These are phyloP conservation scores for Rhizopus microsporus DNA, from an alignment of 371 early-diverging fungal genomes.

Conservation along the genomic window DNA sequence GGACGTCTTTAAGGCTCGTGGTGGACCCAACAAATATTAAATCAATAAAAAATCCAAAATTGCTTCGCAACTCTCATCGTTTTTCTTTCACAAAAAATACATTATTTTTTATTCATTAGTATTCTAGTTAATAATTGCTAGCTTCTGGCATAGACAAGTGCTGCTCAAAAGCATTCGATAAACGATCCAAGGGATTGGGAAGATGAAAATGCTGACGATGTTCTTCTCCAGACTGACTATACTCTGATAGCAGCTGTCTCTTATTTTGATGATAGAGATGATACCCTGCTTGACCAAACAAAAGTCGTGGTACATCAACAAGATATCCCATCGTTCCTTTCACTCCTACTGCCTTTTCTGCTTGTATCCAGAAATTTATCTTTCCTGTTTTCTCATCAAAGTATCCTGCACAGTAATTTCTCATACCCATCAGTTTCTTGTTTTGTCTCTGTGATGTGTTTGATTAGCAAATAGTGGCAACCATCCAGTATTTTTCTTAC, in stretches of 20 bases:
- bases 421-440: conserved; percentile 37
- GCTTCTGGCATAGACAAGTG: conserved; percentile 3
- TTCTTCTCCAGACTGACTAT: not conserved
- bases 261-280: conserved; percentile 30
- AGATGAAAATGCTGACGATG: not conserved
- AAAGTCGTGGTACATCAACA: conserved; percentile 40
- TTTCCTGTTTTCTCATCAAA: conserved; percentile 43
- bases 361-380: conserved; percentile 49
- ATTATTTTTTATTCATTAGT: too few species aligned
- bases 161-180: conserved; percentile 1
- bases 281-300: conserved; percentile 46
- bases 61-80: too few species aligned
- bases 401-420: conserved; percentile 41
- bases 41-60: too few species aligned
- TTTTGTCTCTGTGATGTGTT: conserved; percentile 22
- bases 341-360: conserved; percentile 42
- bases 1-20: too few species aligned
- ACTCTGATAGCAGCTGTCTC: conserved; percentile 5
- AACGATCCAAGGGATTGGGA: not conserved
- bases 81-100: too few species aligned
- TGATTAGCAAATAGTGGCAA: not conserved
- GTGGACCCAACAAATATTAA: too few species aligned
- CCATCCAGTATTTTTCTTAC: conserved; percentile 13
- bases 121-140: not conserved
- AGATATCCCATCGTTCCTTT: conserved; percentile 50